Percentiles rank a stretch among this genome's conserved stretches.
Conservation (phyloP, 108 stramenopile genomes). For the Pseudonitzschia pungens region DNA sequence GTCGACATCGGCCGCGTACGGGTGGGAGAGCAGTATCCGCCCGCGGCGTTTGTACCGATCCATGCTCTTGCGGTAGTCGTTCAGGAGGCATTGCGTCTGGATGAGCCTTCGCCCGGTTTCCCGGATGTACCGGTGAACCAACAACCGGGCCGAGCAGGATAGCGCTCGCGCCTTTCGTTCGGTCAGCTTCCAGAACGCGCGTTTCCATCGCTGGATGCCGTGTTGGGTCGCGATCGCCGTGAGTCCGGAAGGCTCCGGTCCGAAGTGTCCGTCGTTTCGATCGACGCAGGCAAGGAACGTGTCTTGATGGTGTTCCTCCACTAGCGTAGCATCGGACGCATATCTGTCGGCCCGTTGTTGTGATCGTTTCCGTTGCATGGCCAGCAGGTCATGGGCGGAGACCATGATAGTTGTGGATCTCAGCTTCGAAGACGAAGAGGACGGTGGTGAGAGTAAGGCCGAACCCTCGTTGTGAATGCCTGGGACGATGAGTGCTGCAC, state of each 20-base stretch:
- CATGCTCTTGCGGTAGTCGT: neutral
- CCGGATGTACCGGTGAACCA: neutral
- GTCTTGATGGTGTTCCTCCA: too few relatives aligned
- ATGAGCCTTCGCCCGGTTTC: neutral
- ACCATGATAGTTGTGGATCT: conserved; percentile 32
- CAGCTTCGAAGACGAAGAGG: neutral
- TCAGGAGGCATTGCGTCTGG: neutral
- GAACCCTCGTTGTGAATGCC: neutral
- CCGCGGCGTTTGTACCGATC: neutral
- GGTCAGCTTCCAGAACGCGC: conserved; percentile 6
- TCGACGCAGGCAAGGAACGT: too few relatives aligned
- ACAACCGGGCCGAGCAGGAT: neutral
- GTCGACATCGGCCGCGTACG: neutral
- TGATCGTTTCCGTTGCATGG: neutral
- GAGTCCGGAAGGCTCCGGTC: neutral
- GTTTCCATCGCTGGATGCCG: neutral
- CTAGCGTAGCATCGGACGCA: neutral
- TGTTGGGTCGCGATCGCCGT: neutral
- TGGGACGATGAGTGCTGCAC: neutral
- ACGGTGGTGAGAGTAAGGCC: neutral
- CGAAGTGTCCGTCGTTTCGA: neutral
- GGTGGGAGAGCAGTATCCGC: neutral
- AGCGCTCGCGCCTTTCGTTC: neutral
- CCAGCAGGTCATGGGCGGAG: conserved; percentile 32
- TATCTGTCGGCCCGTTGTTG: neutral